A percentile compares a stretch with the other conserved stretches of the same genome.
Evolutionary conservation across 129 eudicot species (phyloP).

Genomic region (Logfia minima): DNA sequence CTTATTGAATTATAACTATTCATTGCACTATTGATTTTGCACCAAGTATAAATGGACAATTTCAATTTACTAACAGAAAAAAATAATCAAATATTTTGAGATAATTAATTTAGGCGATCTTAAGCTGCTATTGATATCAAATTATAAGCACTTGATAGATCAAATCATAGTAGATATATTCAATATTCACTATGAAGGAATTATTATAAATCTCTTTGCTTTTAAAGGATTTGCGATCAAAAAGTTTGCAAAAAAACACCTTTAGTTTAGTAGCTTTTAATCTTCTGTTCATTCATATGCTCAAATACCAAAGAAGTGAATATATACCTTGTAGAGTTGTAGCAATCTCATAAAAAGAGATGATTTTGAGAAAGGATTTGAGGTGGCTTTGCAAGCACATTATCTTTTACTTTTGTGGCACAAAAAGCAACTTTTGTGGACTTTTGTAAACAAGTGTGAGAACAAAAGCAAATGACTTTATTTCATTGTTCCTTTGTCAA

Average conservation of each 20-base stretch:
- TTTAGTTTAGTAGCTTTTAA: constrained; percentile 14
- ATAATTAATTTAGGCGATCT: neutral
- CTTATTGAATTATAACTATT: too few species aligned
- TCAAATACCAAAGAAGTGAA: constrained; percentile 28
- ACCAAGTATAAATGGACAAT: too few species aligned
- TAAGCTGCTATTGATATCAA: neutral
- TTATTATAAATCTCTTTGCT: too few species aligned
- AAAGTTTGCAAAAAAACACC: neutral
- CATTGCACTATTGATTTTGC: too few species aligned
- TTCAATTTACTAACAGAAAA: neutral
- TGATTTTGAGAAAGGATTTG: constrained; percentile 19
- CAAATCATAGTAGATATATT: neutral
- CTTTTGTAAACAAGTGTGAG: constrained; percentile 32
- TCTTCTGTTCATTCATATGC: constrained; percentile 28
- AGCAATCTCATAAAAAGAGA: constrained; percentile 25
- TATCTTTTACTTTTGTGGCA: constrained; percentile 35
- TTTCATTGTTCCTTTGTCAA: constrained; percentile 31
- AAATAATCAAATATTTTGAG: neutral
- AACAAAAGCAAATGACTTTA: constrained; percentile 30
- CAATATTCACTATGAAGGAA: neutral
- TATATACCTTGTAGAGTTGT: constrained; percentile 33
- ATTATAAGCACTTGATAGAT: neutral
- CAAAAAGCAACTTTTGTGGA: constrained; percentile 30
- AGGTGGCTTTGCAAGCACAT: constrained; percentile 30
- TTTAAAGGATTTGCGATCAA: neutral